These are phyloP conservation scores for Yarrowia sp. DNA, from an alignment of 805 yeast genomes.

Conservation along the genomic window DNA sequence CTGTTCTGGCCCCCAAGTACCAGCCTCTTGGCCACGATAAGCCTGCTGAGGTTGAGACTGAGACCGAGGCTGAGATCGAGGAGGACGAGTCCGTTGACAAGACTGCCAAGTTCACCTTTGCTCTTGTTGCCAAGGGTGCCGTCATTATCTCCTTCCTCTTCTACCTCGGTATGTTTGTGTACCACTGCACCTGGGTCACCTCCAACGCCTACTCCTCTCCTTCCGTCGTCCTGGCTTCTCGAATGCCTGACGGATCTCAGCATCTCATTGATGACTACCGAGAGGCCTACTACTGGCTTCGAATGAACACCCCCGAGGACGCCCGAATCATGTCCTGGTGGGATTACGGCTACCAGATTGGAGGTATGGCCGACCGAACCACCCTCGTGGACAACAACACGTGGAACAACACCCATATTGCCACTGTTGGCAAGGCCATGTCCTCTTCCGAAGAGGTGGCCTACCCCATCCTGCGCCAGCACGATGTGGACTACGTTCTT, in stretches of 20 bases:
- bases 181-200: slow-evolving; percentile 98
- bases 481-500: slow-evolving; percentile 93
- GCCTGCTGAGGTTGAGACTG: slow-evolving; percentile 39
- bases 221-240: slow-evolving; percentile 90
- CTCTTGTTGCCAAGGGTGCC: slow-evolving; percentile 60
- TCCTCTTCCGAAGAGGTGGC: slow-evolving; percentile 85
- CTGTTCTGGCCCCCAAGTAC: slow-evolving; percentile 14
- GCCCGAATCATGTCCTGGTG: slow-evolving; percentile 98
- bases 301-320: slow-evolving; percentile 97
- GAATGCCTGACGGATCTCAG: slow-evolving; percentile 82
- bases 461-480: slow-evolving; percentile 84
- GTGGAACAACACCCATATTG: slow-evolving; percentile 99
- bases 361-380: slow-evolving; percentile 99
- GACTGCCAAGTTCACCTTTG: slow-evolving; percentile 40
- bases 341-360: slow-evolving; percentile 99
- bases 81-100: slow-evolving; percentile 19
- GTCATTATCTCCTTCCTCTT: slow-evolving; percentile 73
- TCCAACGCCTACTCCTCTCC: slow-evolving; percentile 96
- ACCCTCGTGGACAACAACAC: slow-evolving; percentile 98
- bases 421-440: slow-evolving; percentile 99
- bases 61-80: slow-evolving; percentile 36
- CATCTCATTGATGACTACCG: slow-evolving; percentile 93
- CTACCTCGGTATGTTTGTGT: slow-evolving; percentile 81
- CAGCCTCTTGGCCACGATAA: slow-evolving; percentile 38
- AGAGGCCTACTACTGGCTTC: slow-evolving; percentile 98